Conservation (phyloP, 345 rosid species). For the Microthlaspi erraticum region DNA sequence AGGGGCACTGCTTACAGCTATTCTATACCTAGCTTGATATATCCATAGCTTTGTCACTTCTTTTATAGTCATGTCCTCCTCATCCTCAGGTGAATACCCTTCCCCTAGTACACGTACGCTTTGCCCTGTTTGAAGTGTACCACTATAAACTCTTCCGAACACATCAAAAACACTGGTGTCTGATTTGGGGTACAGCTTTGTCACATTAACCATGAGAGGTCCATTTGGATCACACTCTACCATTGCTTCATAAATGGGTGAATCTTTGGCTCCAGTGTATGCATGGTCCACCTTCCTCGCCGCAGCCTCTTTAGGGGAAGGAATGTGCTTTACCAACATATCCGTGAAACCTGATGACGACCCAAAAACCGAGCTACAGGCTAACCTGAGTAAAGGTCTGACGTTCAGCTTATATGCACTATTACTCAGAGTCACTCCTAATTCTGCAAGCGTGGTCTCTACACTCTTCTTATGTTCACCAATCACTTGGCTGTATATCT, state of each 20-base stretch:
- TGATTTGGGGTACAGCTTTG: constrained; percentile 93
- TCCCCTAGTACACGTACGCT: constrained; percentile 89
- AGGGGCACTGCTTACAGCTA: constrained; percentile 93
- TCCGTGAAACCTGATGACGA: constrained; percentile 96
- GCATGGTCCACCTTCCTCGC: constrained; percentile 78
- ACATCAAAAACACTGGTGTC: constrained; percentile 98
- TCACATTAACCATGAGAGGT: constrained; percentile 94
- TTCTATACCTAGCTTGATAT: constrained; percentile 90
- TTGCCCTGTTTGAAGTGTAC: constrained; percentile 92
- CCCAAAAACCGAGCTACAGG: constrained; percentile 94
- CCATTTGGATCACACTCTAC: constrained; percentile 85
- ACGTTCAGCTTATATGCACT: constrained; percentile 90
- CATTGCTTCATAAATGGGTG: constrained; percentile 77
- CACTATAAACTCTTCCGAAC: constrained; percentile 93
- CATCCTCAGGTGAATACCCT: constrained; percentile 97
- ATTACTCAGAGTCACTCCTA: constrained; percentile 92
- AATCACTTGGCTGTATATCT: constrained; percentile 95
- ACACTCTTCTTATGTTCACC: constrained; percentile 99
- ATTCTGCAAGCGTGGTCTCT: constrained; percentile 92
- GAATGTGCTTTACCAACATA: constrained; percentile 94
- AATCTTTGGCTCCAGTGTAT: constrained; percentile 82
- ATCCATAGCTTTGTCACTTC: constrained; percentile 96
- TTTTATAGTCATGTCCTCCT: constrained; percentile 94
- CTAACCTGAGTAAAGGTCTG: constrained; percentile 87
- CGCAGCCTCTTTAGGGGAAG: constrained; percentile 91